Base-by-base conservation (phyloP, 2,329 filamentous ascomycete genomes). In the Colletotrichum sp. region DNA sequence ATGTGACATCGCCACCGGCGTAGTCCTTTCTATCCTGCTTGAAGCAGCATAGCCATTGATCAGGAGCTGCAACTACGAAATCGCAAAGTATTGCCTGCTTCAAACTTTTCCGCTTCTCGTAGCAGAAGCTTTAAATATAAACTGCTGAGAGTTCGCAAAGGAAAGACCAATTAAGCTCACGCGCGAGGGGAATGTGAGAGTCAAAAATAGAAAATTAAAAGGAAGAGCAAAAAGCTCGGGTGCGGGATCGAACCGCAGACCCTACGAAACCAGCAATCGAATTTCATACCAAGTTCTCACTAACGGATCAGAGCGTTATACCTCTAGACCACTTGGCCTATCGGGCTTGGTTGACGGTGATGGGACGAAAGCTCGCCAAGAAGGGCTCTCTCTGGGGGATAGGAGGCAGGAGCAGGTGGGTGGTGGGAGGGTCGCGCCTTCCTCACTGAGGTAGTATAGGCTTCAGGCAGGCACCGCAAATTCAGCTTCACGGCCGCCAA, bases 261-360 rank as follows among this genome's bases (percentile, higher is more conserved):
- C 59, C 59, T 62, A 62, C 59, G 29, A 62, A 62, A 62, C 19
- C 59, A 13, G 30, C 30, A 30, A 62, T 62, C 4, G 27, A 29
- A 62, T 62, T 62, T 62, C 59, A 62, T 62, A 62, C 59, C 59
- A 62, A 62, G 59, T 62, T 62, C 59, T 32, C 30, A 62, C 59
- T 34, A 62, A 62, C 59, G 59, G 29, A 34, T 11, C 59, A 62
- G 59, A n/a, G 59, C 59, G 59, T 62, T 62, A 62, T 34, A 62
- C 59, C 59, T 62, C 29, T 32, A 34, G 59, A n/a, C 59, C 59
- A 62, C 30, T 29, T 62, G 59, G 59, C 19, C 59, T n/a, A 6
- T 62, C 29, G 11, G 59, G 59, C 59, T 62, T 62, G 59, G 59
- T 15, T 62, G 59, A 30, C 7, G 8, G 3, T 7, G 27, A 32